Percentiles rank a stretch among this genome's conserved stretches.
phyloP scores from a whole-genome alignment of 148 eudicot genomes.

The Linanthus parryae region DNA sequence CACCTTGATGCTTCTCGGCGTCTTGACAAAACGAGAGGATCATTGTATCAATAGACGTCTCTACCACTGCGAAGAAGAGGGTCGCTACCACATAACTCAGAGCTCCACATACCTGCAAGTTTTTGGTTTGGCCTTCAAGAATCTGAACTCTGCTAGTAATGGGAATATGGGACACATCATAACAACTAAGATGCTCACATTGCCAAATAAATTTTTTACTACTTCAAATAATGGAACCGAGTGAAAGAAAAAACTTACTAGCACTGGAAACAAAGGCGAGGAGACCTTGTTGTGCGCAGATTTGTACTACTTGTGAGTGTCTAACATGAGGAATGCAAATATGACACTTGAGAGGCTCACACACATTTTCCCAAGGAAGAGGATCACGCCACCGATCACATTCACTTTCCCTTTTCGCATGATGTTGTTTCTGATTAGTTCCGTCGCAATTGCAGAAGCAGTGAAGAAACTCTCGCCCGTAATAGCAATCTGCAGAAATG shows the following conservation, averaged over 20 bases:
- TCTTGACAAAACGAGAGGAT: slow-evolving; percentile 58
- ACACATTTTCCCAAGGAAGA: slow-evolving; percentile 51
- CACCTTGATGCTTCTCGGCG: slow-evolving; percentile 50
- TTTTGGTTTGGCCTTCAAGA: too few species aligned
- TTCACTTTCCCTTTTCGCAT: slow-evolving; percentile 52
- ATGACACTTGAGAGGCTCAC: slow-evolving; percentile 52
- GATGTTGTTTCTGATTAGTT: slow-evolving; percentile 43
- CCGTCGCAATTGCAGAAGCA: slow-evolving; percentile 51
- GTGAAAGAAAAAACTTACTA: slow-evolving; percentile 29
- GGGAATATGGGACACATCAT: too few species aligned
- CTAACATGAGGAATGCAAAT: slow-evolving; percentile 51
- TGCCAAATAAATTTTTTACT: background rate
- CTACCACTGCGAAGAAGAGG: slow-evolving; percentile 49
- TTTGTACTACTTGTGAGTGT: slow-evolving; percentile 40
- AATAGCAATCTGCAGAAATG: slow-evolving; percentile 53
- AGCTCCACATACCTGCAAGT: slow-evolving; percentile 50
- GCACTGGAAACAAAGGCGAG: slow-evolving; percentile 47
- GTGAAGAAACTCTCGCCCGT: slow-evolving; percentile 51
- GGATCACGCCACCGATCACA: slow-evolving; percentile 49
- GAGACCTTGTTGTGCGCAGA: slow-evolving; percentile 56
- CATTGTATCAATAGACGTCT: slow-evolving; percentile 53
- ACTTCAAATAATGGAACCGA: background rate
- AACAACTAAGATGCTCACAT: too few species aligned
- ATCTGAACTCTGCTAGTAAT: too few species aligned
- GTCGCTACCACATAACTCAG: slow-evolving; percentile 48